These are phyloP conservation scores for Hansenula lynferdii DNA, from an alignment of 1,139 yeast species.

Conservation along the genomic window DNA sequence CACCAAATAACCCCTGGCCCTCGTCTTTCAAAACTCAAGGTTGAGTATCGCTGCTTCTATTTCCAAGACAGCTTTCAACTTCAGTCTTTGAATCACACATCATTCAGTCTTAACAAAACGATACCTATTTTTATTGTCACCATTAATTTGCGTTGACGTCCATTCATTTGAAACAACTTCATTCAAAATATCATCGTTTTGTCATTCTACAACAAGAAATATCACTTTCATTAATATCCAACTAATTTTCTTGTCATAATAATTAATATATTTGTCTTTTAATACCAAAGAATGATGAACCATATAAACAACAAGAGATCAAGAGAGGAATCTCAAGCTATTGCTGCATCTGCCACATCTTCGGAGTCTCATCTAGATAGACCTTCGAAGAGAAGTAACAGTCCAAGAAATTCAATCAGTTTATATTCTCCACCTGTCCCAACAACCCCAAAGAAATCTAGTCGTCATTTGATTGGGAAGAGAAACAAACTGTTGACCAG, in stretches of 20 bases:
- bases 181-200: conserved; percentile 9
- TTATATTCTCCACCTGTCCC: conserved; percentile 4
- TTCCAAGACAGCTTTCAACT: too few species aligned
- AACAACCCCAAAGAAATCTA: conserved; percentile 13
- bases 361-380: conserved; percentile 5
- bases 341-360: conserved; percentile 5
- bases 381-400: conserved; percentile 16
- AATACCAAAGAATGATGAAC: too few species aligned
- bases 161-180: conserved; percentile 20
- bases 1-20: too few species aligned
- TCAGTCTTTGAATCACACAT: not conserved
- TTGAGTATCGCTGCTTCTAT: too few species aligned
- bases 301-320: conserved; percentile 15
- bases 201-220: not conserved
- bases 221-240: too few species aligned
- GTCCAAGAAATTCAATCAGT: conserved; percentile 7
- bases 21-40: too few species aligned
- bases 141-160: conserved; percentile 27
- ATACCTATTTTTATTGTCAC: conserved; percentile 15
- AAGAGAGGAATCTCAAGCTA: conserved; percentile 18
- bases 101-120: not conserved
- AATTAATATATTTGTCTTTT: too few species aligned
- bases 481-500: conserved; percentile 15
- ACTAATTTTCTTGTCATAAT: not conserved
- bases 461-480: conserved; percentile 3